phyloP scores from a whole-genome alignment of 2,329 filamentous ascomycete genomes.

The Xylariaceae sp. region DNA sequence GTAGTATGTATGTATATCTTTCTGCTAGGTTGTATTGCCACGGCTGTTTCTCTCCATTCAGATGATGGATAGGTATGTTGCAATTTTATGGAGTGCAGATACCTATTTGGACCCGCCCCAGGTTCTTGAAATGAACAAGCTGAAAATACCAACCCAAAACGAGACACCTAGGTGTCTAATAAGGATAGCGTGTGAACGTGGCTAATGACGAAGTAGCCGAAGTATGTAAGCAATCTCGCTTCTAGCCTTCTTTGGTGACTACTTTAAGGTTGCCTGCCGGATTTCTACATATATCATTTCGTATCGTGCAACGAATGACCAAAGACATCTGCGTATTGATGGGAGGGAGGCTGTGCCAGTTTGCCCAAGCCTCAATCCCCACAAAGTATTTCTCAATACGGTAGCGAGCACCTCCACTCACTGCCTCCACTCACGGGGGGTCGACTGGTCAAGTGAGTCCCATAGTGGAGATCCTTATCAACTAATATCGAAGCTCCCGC shows the following conservation, averaged over 20 bases:
- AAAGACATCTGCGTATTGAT: slow-evolving; percentile 6
- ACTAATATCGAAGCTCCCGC: not conserved
- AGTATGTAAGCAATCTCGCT: slow-evolving; percentile 18
- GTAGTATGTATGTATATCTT: slow-evolving; percentile 25
- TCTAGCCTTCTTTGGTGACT: slow-evolving; percentile 4
- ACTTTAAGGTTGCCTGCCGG: slow-evolving; percentile 1
- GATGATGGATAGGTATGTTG: slow-evolving; percentile 1
- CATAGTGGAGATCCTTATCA: slow-evolving; percentile 1
- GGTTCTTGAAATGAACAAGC: slow-evolving; percentile 9
- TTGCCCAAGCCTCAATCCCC: slow-evolving; percentile 19
- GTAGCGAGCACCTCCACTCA: not conserved
- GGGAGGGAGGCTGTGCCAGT: slow-evolving; percentile 12
- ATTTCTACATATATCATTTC: slow-evolving; percentile 1
- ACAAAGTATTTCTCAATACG: not conserved
- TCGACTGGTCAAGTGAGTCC: slow-evolving; percentile 1
- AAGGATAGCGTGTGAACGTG: slow-evolving; percentile 19
- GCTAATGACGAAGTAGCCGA: slow-evolving; percentile 9
- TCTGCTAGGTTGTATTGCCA: slow-evolving; percentile 12
- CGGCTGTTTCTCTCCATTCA: slow-evolving; percentile 17
- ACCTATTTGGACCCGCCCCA: not conserved
- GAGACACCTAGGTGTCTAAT: not conserved
- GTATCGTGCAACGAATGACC: slow-evolving; percentile 4
- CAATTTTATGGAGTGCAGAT: slow-evolving; percentile 2
- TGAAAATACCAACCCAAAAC: no score
- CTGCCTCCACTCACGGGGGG: not conserved